Percentiles rank a stretch among this genome's conserved stretches.
phyloP scores from a whole-genome alignment of 176 grass and related monocot species.

The Otatea glauca region DNA sequence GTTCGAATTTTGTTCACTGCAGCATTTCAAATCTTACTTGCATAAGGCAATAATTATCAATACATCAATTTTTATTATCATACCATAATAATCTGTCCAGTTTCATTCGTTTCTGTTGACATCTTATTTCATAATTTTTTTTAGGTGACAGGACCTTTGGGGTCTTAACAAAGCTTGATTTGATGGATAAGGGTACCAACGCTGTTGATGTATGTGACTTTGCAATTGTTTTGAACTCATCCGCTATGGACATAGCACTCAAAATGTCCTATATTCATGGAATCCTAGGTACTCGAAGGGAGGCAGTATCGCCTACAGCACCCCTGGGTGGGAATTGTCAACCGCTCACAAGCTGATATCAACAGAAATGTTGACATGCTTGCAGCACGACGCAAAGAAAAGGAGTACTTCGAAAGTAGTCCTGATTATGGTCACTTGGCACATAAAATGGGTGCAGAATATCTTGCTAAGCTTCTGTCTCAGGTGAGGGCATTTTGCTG shows the following conservation, averaged over 20 bases:
- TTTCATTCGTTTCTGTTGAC: conserved; percentile 37
- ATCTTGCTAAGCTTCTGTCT: conserved; percentile 98
- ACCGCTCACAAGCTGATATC: conserved; percentile 99
- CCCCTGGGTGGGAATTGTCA: conserved; percentile 98
- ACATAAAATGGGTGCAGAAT: conserved; percentile 99
- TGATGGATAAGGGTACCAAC: conserved; percentile 99
- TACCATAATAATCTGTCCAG: background rate
- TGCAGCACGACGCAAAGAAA: conserved; percentile 82
- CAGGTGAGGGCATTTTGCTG: conserved; percentile 54
- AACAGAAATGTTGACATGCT: conserved; percentile 99
- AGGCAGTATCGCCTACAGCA: conserved; percentile 96
- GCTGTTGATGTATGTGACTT: conserved; percentile 80
- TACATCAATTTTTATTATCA: background rate
- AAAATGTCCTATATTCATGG: conserved; percentile 34
- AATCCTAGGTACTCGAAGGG: conserved; percentile 89
- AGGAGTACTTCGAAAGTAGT: conserved; percentile 93
- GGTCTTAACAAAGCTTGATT: conserved; percentile 98
- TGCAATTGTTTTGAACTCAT: conserved; percentile 21
- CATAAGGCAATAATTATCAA: background rate
- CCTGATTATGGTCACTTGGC: conserved; percentile 93
- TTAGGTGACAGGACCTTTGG: conserved; percentile 97
- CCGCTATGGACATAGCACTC: background rate
- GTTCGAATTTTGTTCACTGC: conserved; percentile 14
- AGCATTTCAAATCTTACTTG: conserved; percentile 24
- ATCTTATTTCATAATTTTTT: conserved; percentile 40